phyloP scores from a whole-genome alignment of 331 rosid genomes.

The Malus hybrid region DNA sequence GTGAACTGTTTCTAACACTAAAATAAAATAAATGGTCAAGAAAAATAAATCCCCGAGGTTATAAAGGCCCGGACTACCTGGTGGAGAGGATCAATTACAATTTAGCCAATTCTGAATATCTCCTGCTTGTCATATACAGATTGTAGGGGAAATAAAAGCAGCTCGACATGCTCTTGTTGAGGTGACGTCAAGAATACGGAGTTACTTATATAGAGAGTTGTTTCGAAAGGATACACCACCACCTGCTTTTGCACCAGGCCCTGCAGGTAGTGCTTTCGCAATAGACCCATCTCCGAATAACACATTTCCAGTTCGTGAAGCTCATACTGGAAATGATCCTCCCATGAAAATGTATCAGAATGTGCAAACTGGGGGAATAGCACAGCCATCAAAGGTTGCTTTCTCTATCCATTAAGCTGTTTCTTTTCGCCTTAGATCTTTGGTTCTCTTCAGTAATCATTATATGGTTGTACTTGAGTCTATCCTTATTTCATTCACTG shows the following conservation, averaged over 20 bases:
- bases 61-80: too few species aligned
- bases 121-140: constrained; percentile 39
- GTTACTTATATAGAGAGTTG: constrained; percentile 65
- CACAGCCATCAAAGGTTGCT: constrained; percentile 57
- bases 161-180: constrained; percentile 92
- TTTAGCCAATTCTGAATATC: constrained; percentile 8
- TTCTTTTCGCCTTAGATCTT: not conserved
- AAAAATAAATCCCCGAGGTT: too few species aligned
- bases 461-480: not conserved
- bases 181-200: constrained; percentile 84
- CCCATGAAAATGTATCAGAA: constrained; percentile 40
- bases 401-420: not conserved
- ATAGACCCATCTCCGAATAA: constrained; percentile 46
- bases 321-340: constrained; percentile 33
- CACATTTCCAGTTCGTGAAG: constrained; percentile 40
- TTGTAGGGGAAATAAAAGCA: constrained; percentile 86
- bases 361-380: constrained; percentile 36
- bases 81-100: not conserved
- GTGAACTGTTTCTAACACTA: too few species aligned
- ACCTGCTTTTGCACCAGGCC: constrained; percentile 31
- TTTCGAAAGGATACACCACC: constrained; percentile 53
- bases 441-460: not conserved
- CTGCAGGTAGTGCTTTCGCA: constrained; percentile 21
- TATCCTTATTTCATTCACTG: not conserved
- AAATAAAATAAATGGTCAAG: too few species aligned